Conservation (phyloP, 202 grass and related monocot species). For the Carex arenaria region DNA sequence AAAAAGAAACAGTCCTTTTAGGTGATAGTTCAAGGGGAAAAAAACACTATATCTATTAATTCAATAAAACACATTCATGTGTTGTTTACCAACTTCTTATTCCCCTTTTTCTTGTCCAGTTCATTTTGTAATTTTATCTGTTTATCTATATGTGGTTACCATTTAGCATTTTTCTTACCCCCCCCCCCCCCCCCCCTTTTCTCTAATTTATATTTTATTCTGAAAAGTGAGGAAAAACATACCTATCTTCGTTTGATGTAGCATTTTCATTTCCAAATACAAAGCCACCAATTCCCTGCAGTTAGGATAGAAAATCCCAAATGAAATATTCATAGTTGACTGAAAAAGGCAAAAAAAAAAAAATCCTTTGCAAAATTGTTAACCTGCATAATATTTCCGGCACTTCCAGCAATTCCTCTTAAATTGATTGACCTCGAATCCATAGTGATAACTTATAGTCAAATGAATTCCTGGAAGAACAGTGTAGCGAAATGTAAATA, state of each 20-base stretch:
- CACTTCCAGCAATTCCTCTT: conserved; percentile 87
- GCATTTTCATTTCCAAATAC: conserved; percentile 82
- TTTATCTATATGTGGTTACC: neutral
- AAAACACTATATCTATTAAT: neutral
- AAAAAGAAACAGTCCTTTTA: conserved; percentile 22
- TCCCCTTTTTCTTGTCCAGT: neutral
- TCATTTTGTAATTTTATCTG: neutral
- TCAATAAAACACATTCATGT: neutral
- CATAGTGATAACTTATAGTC: conserved; percentile 33
- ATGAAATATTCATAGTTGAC: neutral
- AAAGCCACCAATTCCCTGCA: conserved; percentile 85
- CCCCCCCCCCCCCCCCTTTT: neutral
- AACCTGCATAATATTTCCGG: conserved; percentile 96
- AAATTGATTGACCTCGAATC: conserved; percentile 88
- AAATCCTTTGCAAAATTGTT: neutral
- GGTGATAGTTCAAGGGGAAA: neutral
- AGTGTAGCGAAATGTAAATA: too few relatives aligned
- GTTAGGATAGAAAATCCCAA: conserved; percentile 1
- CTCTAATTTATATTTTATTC: neutral
- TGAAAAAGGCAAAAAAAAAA: neutral
- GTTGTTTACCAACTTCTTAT: neutral
- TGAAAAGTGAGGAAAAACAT: neutral
- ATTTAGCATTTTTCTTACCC: neutral
- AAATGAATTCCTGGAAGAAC: neutral
- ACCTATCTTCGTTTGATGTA: conserved; percentile 92